These are phyloP conservation scores for Boletus reticulatus DNA, from an alignment of 768 basidiomycete species.

Conservation along the genomic window DNA sequence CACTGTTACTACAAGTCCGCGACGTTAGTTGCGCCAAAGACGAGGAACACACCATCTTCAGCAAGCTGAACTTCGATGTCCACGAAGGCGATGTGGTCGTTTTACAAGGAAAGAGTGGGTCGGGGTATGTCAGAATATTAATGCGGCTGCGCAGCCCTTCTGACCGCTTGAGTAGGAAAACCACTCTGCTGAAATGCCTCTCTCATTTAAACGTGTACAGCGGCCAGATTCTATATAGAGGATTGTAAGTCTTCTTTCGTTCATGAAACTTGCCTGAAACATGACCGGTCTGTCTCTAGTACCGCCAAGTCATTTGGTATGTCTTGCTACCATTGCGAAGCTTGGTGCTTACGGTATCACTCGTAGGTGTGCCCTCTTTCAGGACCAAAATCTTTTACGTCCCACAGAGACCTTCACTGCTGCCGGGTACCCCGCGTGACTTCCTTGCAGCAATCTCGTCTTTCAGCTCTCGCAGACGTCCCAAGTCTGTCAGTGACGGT, in stretches of 20 bases:
- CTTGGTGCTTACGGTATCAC: neutral
- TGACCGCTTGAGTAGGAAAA: conserved; percentile 42
- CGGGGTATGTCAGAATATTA: conserved; percentile 45
- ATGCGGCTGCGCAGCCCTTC: neutral
- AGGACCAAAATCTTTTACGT: conserved; percentile 82
- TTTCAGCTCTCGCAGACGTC: conserved; percentile 44
- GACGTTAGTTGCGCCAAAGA: conserved; percentile 49
- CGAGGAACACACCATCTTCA: conserved; percentile 51
- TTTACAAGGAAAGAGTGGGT: conserved; percentile 77
- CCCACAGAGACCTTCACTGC: conserved; percentile 84
- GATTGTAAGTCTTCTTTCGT: conserved; percentile 46
- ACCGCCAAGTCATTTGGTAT: conserved; percentile 49
- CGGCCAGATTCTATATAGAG: conserved; percentile 62
- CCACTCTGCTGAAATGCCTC: conserved; percentile 81
- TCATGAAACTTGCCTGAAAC: neutral
- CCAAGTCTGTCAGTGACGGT: conserved; percentile 21
- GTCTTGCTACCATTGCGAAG: conserved; percentile 7
- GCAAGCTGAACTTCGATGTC: conserved; percentile 58
- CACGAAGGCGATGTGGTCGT: conserved; percentile 74
- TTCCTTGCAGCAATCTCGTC: conserved; percentile 59
- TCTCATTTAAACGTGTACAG: conserved; percentile 74
- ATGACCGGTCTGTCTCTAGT: conserved; percentile 29
- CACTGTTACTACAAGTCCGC: conserved; percentile 48
- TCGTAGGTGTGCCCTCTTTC: conserved; percentile 68
- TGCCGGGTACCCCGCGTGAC: conserved; percentile 75